Evolutionary conservation across 352 stramenopile species (phyloP), one percentile per base, ranked within the genome.

Genomic region (Halophytophthora polymorphica): DNA sequence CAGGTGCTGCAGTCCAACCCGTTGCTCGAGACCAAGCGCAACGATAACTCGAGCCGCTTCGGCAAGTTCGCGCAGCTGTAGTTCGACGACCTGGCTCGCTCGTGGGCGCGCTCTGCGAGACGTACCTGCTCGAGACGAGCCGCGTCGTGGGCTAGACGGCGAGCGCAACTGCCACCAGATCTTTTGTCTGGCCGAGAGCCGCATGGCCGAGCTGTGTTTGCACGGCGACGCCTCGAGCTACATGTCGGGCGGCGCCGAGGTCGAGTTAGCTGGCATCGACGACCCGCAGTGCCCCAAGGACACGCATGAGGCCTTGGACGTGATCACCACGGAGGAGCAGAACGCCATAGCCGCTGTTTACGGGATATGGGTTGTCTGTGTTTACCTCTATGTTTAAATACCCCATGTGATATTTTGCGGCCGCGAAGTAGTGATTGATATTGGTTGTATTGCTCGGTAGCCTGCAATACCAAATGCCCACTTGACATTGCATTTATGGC

Each of bases 81-180:
- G 55, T 91, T 91, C 36, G 76, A 89, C 62, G 45, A 34, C 6
- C 55, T 69, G 78, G 81, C 3, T 83, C 69, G 15, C 70, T 88
- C 17, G 77, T 89, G 8, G 81, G 81, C 13, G 79, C 78, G 48
- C 66, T 80, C 25, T 86, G 74, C 42, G 78, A 89, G 53, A 98
- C 94, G 1, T 99, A 98, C n/a, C n/a, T 99, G 31, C 72, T 99
- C 11, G 96, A 99, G 66, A 98, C 98, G 66, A 95, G 90, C 33
- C 90, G 96, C 15, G 81, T 99, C 3, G 83, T 98, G 3, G 74
- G 82, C 43, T 93, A 98, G 69, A 79, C 77, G 1, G 40, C 73
- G 17, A 86, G 90, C 96, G 99, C 71, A 85, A 98, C 31, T 99
- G 99, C 68, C 98, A 99, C 76, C 86, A 98, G 66, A 78, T 98